Percentiles rank a stretch among this genome's conserved stretches.
These are phyloP conservation scores for Infundibulicybe gibba DNA, from an alignment of 768 basidiomycete species.

Conservation along the genomic window DNA sequence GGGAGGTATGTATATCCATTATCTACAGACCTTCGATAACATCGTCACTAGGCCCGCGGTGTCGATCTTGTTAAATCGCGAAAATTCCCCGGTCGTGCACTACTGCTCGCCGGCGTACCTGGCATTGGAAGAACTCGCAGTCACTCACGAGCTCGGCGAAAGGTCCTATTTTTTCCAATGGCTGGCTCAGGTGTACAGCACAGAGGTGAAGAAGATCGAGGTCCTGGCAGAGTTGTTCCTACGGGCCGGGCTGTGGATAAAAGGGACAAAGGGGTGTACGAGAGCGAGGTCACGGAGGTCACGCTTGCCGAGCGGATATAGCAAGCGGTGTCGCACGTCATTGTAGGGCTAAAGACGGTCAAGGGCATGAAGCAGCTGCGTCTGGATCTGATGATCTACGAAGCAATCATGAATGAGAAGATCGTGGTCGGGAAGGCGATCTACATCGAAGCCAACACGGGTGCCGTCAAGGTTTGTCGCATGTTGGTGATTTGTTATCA, in stretches of 20 bases:
- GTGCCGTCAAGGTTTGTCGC: constrained; percentile 83
- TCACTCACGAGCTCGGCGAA: constrained; percentile 91
- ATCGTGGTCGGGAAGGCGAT: too few species aligned
- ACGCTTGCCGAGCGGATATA: constrained; percentile 96
- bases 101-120: constrained; percentile 91
- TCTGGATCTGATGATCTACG: too few species aligned
- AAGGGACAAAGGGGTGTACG: too few species aligned
- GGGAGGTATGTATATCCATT: constrained; percentile 72
- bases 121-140: constrained; percentile 99
- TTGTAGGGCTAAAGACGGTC: constrained; percentile 92
- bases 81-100: constrained; percentile 90
- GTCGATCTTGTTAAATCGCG: constrained; percentile 88
- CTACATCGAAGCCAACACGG: too few species aligned
- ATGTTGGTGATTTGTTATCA: constrained; percentile 25
- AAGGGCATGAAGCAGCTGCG: constrained; percentile 93
- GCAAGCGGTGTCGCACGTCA: constrained; percentile 97
- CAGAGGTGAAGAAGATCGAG: constrained; percentile 99
- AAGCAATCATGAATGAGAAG: too few species aligned
- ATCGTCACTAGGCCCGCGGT: constrained; percentile 72
- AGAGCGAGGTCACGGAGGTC: too few species aligned
- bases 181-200: constrained; percentile 96
- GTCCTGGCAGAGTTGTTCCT: constrained; percentile 93
- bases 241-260: too few species aligned
- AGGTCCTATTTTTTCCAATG: constrained; percentile 98
- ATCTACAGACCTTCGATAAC: not conserved